Conservation (phyloP, 139 green algal genomes). For the Chlorella sp. region DNA sequence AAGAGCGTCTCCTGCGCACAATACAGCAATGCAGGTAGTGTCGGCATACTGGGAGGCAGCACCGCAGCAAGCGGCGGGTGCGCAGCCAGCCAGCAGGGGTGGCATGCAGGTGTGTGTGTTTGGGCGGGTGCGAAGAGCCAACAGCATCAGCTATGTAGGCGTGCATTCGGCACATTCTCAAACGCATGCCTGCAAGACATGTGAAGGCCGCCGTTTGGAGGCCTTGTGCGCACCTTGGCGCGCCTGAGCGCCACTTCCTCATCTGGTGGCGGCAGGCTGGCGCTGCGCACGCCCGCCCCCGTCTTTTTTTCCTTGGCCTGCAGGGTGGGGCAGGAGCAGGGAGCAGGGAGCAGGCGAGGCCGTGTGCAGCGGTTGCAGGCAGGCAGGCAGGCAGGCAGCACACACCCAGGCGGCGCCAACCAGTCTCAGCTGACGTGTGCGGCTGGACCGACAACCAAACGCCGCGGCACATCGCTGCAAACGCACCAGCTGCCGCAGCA, state of each 20-base stretch:
- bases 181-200: no score
- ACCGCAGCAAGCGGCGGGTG: no score
- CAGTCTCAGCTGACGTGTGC: no score
- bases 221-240: slow-evolving; percentile 19
- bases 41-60: no score
- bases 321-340: neutral
- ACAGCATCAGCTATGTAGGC: no score
- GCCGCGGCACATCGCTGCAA: neutral
- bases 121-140: no score
- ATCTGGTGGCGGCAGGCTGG: neutral
- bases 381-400: neutral
- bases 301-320: slow-evolving; percentile 25
- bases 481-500: slow-evolving; percentile 16
- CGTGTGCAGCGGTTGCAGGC: neutral
- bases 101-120: no score
- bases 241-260: slow-evolving; percentile 4
- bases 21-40: neutral
- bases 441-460: neutral
- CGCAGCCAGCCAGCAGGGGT: no score
- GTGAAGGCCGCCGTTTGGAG: no score
- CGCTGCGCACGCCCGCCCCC: neutral
- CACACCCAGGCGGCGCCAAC: no score
- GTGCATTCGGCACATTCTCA: no score
- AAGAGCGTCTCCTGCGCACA: slow-evolving; percentile 19
- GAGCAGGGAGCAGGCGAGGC: neutral